These are phyloP conservation scores for Ganoderma lucidum DNA, from an alignment of 1,284 basidiomycete genomes.

Conservation along the genomic window DNA sequence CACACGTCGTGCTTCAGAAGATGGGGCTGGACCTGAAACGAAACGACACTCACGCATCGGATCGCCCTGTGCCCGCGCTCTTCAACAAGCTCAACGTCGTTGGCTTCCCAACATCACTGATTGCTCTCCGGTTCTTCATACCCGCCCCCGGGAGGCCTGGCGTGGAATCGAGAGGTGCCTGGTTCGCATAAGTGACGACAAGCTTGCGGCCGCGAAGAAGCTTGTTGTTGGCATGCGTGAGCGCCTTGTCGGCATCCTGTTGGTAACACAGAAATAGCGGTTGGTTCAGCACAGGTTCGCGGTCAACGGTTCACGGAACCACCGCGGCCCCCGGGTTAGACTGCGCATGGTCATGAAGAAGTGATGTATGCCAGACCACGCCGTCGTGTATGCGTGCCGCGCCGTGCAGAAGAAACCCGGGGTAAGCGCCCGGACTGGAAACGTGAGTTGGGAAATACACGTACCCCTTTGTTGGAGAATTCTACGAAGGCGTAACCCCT, in stretches of 20 bases:
- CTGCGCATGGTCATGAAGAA: conserved; percentile 20
- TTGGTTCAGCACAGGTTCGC: conserved; percentile 26
- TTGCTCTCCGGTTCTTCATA: conserved; percentile 47
- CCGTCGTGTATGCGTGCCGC: conserved; percentile 21
- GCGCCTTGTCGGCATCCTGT: conserved; percentile 88
- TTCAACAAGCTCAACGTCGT: conserved; percentile 92
- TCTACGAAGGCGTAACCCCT: conserved; percentile 96
- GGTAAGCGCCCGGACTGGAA: conserved; percentile 50
- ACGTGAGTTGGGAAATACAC: conserved; percentile 46
- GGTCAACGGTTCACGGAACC: conserved; percentile 10
- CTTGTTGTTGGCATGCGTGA: conserved; percentile 80
- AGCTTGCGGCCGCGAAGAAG: conserved; percentile 87
- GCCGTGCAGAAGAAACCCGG: conserved; percentile 49
- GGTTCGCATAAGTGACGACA: conserved; percentile 89
- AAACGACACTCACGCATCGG: conserved; percentile 63
- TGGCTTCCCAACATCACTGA: conserved; percentile 72
- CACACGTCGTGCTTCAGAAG: conserved; percentile 4
- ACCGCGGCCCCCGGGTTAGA: conserved; percentile 32
- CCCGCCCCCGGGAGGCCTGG: conserved; percentile 29
- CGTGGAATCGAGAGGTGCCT: conserved; percentile 63
- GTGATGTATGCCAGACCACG: conserved; percentile 24
- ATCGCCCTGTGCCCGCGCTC: conserved; percentile 61
- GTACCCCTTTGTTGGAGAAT: conserved; percentile 80
- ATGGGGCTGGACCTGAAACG: neutral
- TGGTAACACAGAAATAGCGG: conserved; percentile 29